Evolutionary conservation across 2,329 filamentous ascomycete species (phyloP), one percentile per base, ranked within the genome.

Genomic region (Apiospora koreana): DNA sequence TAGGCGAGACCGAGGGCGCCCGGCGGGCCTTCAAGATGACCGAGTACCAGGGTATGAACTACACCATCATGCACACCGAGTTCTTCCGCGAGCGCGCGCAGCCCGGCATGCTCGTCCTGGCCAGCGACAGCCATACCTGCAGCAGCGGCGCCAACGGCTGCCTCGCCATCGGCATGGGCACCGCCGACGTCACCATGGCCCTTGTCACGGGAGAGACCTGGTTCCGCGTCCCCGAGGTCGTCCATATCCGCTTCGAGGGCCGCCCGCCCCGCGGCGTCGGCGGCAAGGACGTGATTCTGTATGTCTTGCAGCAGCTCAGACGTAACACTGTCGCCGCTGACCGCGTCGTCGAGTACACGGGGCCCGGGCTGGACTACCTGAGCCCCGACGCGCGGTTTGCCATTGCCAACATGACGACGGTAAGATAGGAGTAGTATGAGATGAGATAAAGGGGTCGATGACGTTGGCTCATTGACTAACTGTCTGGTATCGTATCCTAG

Each of bases 61-160:
- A 77, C 67, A 85, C 81, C 16, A 85, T 85, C 42, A 80, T 86
- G 76, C 84, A 86, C 69, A 85, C 83, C 0, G 84, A 86, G 67
- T 86, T 86, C 71, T 79, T 75, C 31, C 77, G 84, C 9, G 80
- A 84, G 71, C 73, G 83, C 54, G 81, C 82, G 2, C 80, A 85
- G 73, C 84, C 84, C 0, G 84, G 84, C 1, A 80, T 80, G 76
- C 73, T 86, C 0, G 75, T 82, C 3, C 77, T 86, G 21, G 84
- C 83, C 0, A 80, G 79, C 23, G 84, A 86, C 72, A 84, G 82
- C 1, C 84, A 86, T 71, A 85, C 84, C 1, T 85, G 83, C 69
- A 84, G 81, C 1, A 77, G 81, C 1, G 84, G 84, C 0, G 79
- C 79, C 1, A 75, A 84, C 35, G 80, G 81, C 0, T 80, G 78